Base-by-base conservation (phyloP, 441 rosid genomes). In the Populus hybrid region DNA sequence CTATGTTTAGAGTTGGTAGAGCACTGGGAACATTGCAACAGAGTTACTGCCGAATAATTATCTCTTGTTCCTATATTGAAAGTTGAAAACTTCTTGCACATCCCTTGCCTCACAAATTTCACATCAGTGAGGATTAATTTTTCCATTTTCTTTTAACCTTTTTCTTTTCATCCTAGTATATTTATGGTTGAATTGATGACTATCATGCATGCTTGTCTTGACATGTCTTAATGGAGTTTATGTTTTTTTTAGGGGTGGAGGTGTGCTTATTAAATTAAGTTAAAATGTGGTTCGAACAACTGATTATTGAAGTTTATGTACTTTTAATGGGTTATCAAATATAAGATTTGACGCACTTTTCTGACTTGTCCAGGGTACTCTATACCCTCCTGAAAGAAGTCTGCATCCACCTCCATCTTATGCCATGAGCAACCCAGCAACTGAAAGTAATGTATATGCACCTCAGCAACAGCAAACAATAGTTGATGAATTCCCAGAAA, bases 401-500 rank as follows among this genome's bases (percentile, higher is more conserved):
- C 75, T 88, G 83, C 89, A 70, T 82, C 83, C 86, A 61, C 83
- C 89, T 75, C 83, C 89, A 71, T 73, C 90, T 30, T 88, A 83
- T 88, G 72, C 80, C 50, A 79, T 86, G 78, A 82, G 76, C 81
- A 85, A 78, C 82, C 83, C 87, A 20, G 68, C 86, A 30, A 78
- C 83, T 66, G 95, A 86, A 73, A 72, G 81, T 74, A 84, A 76
- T 70, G 70, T 77, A 11, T 89, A 87, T 82, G 70, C 84, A 24
- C 87, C 80, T 66, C 86, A 87, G 81, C 89, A 84, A 76, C 83
- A 79, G 66, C 91, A 82, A 70, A 82, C 79, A 78, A 70, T 81
- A 73, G 79, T 84, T 59, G 95, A 90, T 72, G 97, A 94, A 78
- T 97, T 84, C 78, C 98, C 99, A 1, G 95, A 90, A 81, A 91